Conservation (phyloP, 768 basidiomycete species). For the Rhodotorula toruloides region DNA sequence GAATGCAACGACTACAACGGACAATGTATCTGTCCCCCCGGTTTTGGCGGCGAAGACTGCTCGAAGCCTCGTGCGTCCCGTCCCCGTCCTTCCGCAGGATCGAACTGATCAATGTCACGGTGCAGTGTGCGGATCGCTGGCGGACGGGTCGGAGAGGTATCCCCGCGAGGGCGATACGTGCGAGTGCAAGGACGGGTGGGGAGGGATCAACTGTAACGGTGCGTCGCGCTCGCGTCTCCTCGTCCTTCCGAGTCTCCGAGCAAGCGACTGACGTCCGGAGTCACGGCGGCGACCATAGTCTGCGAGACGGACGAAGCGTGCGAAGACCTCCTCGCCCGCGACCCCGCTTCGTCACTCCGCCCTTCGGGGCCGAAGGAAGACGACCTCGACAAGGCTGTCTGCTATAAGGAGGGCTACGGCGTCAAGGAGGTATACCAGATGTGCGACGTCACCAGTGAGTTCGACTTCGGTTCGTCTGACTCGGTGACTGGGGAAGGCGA, state of each 20-base stretch:
- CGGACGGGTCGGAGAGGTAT: slow-evolving; percentile 78
- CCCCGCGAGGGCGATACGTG: slow-evolving; percentile 71
- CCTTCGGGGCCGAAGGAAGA: slow-evolving; percentile 34
- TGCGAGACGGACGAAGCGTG: slow-evolving; percentile 80
- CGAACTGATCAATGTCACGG: not conserved
- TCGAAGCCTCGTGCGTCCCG: slow-evolving; percentile 70
- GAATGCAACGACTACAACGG: slow-evolving; percentile 86
- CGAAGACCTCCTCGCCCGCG: slow-evolving; percentile 60
- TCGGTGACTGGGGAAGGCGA: not conserved
- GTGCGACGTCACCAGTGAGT: slow-evolving; percentile 94
- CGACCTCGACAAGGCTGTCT: slow-evolving; percentile 66
- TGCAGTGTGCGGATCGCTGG: slow-evolving; percentile 85
- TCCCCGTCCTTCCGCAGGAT: too few relatives aligned
- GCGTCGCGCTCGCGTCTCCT: slow-evolving; percentile 36
- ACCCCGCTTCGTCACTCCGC: slow-evolving; percentile 44
- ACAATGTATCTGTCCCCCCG: slow-evolving; percentile 91
- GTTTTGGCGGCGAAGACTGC: slow-evolving; percentile 98
- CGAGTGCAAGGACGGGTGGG: slow-evolving; percentile 91
- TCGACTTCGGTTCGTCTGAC: not conserved
- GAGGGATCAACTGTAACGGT: slow-evolving; percentile 97
- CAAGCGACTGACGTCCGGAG: too few relatives aligned
- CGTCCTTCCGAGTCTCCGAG: not conserved
- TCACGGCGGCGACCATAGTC: slow-evolving; percentile 58
- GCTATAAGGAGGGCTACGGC: slow-evolving; percentile 86
- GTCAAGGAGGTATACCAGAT: slow-evolving; percentile 96